Base-by-base conservation (phyloP, 192 early-diverging fungal species). In the Chytriomyces sp. region DNA sequence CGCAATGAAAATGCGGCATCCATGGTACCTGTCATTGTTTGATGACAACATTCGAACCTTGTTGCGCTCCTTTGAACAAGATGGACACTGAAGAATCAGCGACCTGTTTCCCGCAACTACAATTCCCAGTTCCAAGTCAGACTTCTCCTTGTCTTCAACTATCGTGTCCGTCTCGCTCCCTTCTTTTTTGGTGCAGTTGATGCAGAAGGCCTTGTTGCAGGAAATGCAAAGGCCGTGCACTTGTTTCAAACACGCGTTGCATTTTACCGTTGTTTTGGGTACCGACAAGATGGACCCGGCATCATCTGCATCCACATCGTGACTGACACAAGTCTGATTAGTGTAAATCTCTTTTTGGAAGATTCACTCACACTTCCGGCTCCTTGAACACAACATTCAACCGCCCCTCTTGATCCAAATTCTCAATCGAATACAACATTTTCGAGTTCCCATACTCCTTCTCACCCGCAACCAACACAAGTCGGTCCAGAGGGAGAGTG, bases 181-280 rank as follows among this genome's bases (percentile, higher is more conserved):
- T 35, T 64, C 20, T 7, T 28, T 18, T 28, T 64, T 18, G 10
- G 63, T 13, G 28, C 63, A 64, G 63, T 18, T 28, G 63, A 64
- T 28, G 28, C 63, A 64, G 26, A 64, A 64, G 20, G 63, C 18
- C 26, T n/a, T 64, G 28, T 64, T 64, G 63, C 63, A 64, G 18
- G 63, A 64, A 28, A 64, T 64, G 63, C 63, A 64, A 13, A 35
- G 18, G n/a, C 63, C 28, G 11, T 13, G 26, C 5, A 64, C 20
- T 26, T 18, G n/a, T 26, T 64, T 64, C 18, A 23, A 13, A 26
- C 63, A 64, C 63, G 11, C n/a, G 10, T 64, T 18, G 26, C 63
- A 64, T 64, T 64, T 64, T 11, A 35, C 63, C n/a, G 63, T 23
- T 18, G 26, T 24, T 64, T 64, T 64, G 11, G 63, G 18, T 64